Conservation (phyloP, 192 early-diverging fungal species). For the Obelidium mucronatum region DNA sequence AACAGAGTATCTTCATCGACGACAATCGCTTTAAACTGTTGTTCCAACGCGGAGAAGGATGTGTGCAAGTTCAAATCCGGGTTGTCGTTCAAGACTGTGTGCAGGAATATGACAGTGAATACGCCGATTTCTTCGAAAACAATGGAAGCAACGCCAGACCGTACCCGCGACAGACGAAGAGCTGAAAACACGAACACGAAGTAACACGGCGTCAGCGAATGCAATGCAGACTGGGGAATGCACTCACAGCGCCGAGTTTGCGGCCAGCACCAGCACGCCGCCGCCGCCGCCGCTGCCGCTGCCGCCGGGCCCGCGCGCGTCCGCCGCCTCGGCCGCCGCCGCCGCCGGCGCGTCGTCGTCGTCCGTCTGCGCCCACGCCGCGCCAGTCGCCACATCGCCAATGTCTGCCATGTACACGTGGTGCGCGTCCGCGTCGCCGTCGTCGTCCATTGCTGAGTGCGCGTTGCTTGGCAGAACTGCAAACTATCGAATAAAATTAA, state of each 20-base stretch:
- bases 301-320: not conserved
- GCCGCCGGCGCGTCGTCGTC: not conserved
- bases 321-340: too few relatives aligned
- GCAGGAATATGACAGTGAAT: too few relatives aligned
- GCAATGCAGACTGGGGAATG: not conserved
- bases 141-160: too few relatives aligned
- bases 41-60: not conserved
- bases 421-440: too few relatives aligned
- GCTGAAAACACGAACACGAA: not conserved
- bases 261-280: conserved; percentile 5
- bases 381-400: conserved; percentile 28
- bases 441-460: not conserved
- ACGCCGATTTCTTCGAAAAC: too few relatives aligned
- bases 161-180: too few relatives aligned
- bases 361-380: conserved; percentile 24
- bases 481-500: too few relatives aligned
- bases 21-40: not conserved
- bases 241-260: not conserved
- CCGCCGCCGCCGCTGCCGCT: not conserved
- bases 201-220: too few relatives aligned
- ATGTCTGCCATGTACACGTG: conserved; percentile 25
- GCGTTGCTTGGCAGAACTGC: not conserved
- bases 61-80: too few relatives aligned
- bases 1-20: conserved; percentile 29
- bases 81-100: too few relatives aligned